Conservation (phyloP, 1,284 basidiomycete genomes). For the Ceratobasidium sp. region DNA sequence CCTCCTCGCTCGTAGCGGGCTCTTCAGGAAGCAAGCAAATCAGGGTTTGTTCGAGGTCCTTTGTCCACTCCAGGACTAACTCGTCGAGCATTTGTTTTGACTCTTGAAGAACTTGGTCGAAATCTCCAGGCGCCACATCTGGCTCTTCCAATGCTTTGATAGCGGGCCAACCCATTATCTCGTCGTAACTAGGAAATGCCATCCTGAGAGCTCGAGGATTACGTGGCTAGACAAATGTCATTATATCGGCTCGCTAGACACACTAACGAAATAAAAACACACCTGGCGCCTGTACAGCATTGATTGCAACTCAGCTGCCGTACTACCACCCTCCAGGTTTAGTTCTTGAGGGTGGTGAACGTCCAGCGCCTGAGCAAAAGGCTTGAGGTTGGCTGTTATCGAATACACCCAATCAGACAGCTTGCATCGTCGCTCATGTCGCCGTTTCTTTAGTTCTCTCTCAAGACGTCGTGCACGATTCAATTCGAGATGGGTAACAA, state of each 20-base stretch:
- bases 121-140: background rate
- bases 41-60: conserved; percentile 6
- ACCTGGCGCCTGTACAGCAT: too few species aligned
- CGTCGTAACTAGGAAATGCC: background rate
- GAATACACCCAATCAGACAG: background rate
- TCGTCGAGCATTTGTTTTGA: background rate
- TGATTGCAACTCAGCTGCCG: background rate
- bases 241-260: too few species aligned
- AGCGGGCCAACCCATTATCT: background rate
- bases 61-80: conserved; percentile 1
- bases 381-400: background rate
- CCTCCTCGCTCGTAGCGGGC: background rate
- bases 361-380: conserved; percentile 4
- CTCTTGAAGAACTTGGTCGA: background rate
- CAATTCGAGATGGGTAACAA: conserved; percentile 6
- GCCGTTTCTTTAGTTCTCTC: background rate
- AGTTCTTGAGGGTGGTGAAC: background rate
- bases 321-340: background rate
- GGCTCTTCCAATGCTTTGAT: conserved; percentile 8
- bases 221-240: background rate
- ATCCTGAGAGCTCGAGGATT: background rate
- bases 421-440: background rate
- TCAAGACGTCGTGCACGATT: conserved; percentile 11
- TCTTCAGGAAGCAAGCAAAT: background rate
- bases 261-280: background rate